Evolutionary conservation across 768 basidiomycete species (phyloP), one percentile per base, ranked within the genome.

Genomic region (Agrocybe praecox): DNA sequence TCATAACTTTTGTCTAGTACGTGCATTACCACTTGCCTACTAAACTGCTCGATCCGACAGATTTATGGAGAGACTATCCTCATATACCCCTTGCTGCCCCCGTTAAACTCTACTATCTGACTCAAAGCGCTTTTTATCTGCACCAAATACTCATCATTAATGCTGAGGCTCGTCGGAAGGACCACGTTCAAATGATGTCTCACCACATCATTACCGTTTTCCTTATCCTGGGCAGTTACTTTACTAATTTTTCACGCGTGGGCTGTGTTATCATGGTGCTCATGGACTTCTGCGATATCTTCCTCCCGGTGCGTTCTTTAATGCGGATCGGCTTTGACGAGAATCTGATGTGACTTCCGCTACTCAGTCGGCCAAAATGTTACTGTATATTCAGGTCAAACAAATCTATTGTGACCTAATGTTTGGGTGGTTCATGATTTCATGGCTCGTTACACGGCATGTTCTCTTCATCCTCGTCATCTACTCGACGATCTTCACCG

Each of bases 221-320:
- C 48, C 83, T 99, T 59, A 86, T 98, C 74, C 72, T 79, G 32
- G 66, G 77, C 40, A 94, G 92, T 71, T 98, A 97, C 74, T 80
- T 80, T 58, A 84, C 80, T 69, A 89, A 95, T 72, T 89, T 87
- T 68, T 96, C 93, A 9, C 89, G 95, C 45, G 83, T 96, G 44
- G 97, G 97, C 15, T 92, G 89, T 63, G 76, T 94, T 46, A 86
- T 97, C 57, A 89, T 97, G 83, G 81, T 92, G 49, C 74, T 97
- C 33, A 96, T 98, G 94, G 97, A 99, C 69, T 87, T 85, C 68
- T 92, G 89, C 67, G 97, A 99, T 74, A 92, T 98, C 51, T 85
- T 93, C 68, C 73, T 99, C 10, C 92, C 96, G 2, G 95, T 96
- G 67, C 67, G 92, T 83, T 9, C 40, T 29, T 26, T 21, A 43